Evolutionary conservation across 148 eudicot genomes (phyloP).

Genomic region (Rhododendron ferrugineum): DNA sequence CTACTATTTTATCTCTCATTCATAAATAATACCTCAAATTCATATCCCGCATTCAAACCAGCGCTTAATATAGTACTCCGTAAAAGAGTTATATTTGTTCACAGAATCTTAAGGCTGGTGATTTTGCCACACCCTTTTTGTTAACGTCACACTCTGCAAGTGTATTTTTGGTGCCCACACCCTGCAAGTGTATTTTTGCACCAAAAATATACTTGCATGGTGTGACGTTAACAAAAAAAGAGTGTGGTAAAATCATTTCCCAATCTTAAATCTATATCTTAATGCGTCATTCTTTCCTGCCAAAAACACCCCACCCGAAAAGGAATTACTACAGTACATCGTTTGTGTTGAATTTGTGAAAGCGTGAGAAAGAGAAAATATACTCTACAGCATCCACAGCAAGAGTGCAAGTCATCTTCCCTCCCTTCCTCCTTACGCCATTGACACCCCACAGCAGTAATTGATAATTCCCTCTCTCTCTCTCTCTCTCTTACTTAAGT

Average conservation of each 20-base stretch:
- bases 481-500: not conserved
- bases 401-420: not conserved
- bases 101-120: too few relatives aligned
- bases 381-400: not conserved
- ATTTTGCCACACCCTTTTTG: too few relatives aligned
- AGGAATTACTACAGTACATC: not conserved
- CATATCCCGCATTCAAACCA: too few relatives aligned
- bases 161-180: too few relatives aligned
- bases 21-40: too few relatives aligned
- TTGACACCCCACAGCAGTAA: not conserved
- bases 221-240: too few relatives aligned
- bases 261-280: not conserved
- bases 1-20: too few relatives aligned
- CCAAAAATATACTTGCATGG: too few relatives aligned
- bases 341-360: not conserved
- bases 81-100: not conserved
- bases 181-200: too few relatives aligned
- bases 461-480: not conserved
- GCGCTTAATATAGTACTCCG: too few relatives aligned
- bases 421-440: conserved; percentile 11
- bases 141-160: too few relatives aligned
- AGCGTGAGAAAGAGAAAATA: not conserved
- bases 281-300: not conserved
- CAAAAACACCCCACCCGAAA: not conserved
- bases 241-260: too few relatives aligned